These are phyloP conservation scores for Rosa persica DNA, from an alignment of 306 rosid species.

Conservation along the genomic window DNA sequence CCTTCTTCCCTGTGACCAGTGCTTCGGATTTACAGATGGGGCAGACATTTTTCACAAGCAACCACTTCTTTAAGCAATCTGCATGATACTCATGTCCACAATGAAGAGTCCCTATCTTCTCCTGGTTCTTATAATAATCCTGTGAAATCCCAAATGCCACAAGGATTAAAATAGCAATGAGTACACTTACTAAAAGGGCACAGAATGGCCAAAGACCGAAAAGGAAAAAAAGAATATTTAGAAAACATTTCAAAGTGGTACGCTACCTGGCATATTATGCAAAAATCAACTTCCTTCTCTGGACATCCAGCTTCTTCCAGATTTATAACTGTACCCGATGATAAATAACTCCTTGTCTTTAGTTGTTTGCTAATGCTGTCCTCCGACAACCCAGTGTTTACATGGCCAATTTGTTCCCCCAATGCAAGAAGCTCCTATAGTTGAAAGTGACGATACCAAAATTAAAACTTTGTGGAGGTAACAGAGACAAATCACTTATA, in stretches of 20 bases:
- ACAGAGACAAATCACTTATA: neutral
- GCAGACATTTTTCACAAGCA: slow-evolving; percentile 81
- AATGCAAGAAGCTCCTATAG: slow-evolving; percentile 91
- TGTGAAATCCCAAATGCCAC: slow-evolving; percentile 25
- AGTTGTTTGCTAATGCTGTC: slow-evolving; percentile 49
- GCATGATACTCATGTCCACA: slow-evolving; percentile 94
- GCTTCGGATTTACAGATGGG: slow-evolving; percentile 98
- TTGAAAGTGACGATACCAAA: slow-evolving; percentile 23
- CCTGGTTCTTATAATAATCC: slow-evolving; percentile 74
- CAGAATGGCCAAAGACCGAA: neutral
- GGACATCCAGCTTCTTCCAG: slow-evolving; percentile 52
- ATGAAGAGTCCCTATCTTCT: slow-evolving; percentile 66
- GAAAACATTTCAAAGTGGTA: neutral
- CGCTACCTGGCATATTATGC: slow-evolving; percentile 91
- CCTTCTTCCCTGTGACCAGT: slow-evolving; percentile 40
- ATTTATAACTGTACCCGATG: slow-evolving; percentile 32
- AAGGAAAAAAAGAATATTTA: neutral
- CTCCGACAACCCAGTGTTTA: slow-evolving; percentile 82
- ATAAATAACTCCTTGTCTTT: slow-evolving; percentile 47
- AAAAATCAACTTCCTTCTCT: slow-evolving; percentile 62
- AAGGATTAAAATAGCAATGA: neutral
- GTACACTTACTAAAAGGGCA: neutral
- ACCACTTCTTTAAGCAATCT: slow-evolving; percentile 78
- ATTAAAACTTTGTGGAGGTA: slow-evolving; percentile 5
- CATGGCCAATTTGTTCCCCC: slow-evolving; percentile 92